A percentile compares a stretch with the other conserved stretches of the same genome.
phyloP scores from a whole-genome alignment of 2,329 filamentous ascomycete species.

The Thielaviopsis populi region DNA sequence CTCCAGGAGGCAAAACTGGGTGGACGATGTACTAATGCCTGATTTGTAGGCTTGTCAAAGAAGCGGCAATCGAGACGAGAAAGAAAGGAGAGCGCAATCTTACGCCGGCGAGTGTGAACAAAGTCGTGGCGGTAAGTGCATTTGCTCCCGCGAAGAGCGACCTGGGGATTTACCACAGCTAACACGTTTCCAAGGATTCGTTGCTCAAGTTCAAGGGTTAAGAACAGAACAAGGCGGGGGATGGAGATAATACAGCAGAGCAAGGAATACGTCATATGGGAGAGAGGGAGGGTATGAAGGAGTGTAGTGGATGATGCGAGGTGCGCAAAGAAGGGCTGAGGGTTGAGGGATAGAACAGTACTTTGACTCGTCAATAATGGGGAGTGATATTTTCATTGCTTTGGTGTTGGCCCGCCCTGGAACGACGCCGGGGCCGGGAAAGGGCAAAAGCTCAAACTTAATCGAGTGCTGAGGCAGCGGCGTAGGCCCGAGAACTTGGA shows the following conservation, averaged over 20 bases:
- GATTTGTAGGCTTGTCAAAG: conserved; percentile 52
- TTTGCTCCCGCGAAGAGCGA: background rate
- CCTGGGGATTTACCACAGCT: conserved; percentile 4
- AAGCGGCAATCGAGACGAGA: conserved; percentile 62
- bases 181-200: conserved; percentile 35
- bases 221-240: conserved; percentile 23
- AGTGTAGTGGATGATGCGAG: background rate
- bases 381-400: background rate
- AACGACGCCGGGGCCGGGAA: background rate
- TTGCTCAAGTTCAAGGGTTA: conserved; percentile 55
- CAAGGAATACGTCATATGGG: background rate
- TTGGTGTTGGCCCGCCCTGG: background rate
- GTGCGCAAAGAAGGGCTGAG: background rate
- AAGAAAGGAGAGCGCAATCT: conserved; percentile 57
- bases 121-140: conserved; percentile 53
- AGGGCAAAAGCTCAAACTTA: background rate
- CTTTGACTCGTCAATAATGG: background rate
- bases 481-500: background rate
- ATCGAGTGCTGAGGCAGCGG: background rate
- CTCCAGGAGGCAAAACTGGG: background rate
- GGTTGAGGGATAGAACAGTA: background rate
- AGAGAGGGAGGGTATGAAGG: background rate
- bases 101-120: conserved; percentile 61
- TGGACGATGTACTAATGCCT: background rate
- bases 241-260: background rate